Conservation (phyloP, 164 flowering plant species). For the Nymphaea thermarum region DNA sequence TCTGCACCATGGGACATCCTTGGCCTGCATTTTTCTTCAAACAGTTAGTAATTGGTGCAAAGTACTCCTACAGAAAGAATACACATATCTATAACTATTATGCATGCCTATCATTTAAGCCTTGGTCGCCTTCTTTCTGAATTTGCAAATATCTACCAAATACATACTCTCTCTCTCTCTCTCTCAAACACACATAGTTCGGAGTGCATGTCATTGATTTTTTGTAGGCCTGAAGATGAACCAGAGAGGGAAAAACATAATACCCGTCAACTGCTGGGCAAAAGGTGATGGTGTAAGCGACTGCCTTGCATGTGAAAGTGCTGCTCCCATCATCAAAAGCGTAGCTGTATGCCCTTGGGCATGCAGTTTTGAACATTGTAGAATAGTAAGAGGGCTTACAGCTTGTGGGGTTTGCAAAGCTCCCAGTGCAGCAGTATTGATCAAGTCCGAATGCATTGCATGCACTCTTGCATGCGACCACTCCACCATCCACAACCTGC, state of each 20-base stretch:
- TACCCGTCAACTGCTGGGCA: conserved; percentile 49
- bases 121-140: too few relatives aligned
- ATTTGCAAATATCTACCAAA: too few relatives aligned
- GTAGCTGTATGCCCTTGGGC: conserved; percentile 80
- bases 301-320: conserved; percentile 80
- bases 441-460: conserved; percentile 71
- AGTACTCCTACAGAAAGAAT: too few relatives aligned
- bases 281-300: conserved; percentile 49
- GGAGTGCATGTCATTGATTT: too few relatives aligned
- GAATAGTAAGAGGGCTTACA: conserved; percentile 68
- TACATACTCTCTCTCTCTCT: too few relatives aligned
- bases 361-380: conserved; percentile 58
- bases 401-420: conserved; percentile 56
- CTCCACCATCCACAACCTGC: conserved; percentile 43
- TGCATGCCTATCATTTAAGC: too few relatives aligned
- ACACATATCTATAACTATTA: too few relatives aligned
- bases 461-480: conserved; percentile 76
- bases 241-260: conserved; percentile 3
- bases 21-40: not conserved
- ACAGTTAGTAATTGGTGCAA: not conserved
- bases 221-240: too few relatives aligned
- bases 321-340: conserved; percentile 81
- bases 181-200: too few relatives aligned
- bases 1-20: not conserved
- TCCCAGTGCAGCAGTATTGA: conserved; percentile 77